Evolutionary conservation across 257 asterid species (phyloP), one percentile per base, ranked within the genome.

Genomic region (Nicotiana otophora): DNA sequence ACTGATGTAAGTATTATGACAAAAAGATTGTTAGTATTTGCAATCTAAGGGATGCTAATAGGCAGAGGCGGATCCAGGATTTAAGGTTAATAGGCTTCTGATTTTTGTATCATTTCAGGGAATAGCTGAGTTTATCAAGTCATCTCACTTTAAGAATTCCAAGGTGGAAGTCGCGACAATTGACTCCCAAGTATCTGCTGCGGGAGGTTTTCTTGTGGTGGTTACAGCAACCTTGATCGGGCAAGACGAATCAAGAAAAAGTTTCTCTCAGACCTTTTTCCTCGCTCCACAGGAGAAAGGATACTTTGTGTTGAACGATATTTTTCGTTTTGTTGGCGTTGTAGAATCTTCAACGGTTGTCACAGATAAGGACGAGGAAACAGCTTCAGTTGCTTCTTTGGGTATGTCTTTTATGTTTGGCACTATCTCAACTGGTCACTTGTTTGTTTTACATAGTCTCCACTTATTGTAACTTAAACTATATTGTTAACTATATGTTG

Each of bases 231-330:
- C 78, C 63, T 83, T 86, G 34, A 80, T 68, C 6, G 54, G 81
- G 42, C 77, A 82, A 30, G 90, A 90, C 51, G 33, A 82, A 5
- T 77, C 69, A 48, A 86, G 72, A 77, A 89, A 23, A 83, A 78
- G 77, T 36, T 90, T 92, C 51, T 26, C 20, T 54, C 99, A 95
- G 34, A 90, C 92, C 1, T 95, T 93, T 81, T 87, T 93, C 30
- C 84, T 95, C 70, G 95, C 94, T 8, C 85, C 84, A 82, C 93
- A 92, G 54, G 89, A 84, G 30, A 90, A 10, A 0, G 92, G 93
- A 11, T 92, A 36, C 82, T 93, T 34, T 70, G 93, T 95, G 17
- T 74, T 84, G 87, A 95, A 95, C 28, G 97, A 95, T 55, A 88
- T 91, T 54, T 89, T 92, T 19, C 85, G 81, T 17, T 16, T 84